A percentile compares a stretch with the other conserved stretches of the same genome.
Evolutionary conservation across 2,329 filamentous ascomycete species (phyloP).

Genomic region (Exophiala dermatitidis): DNA sequence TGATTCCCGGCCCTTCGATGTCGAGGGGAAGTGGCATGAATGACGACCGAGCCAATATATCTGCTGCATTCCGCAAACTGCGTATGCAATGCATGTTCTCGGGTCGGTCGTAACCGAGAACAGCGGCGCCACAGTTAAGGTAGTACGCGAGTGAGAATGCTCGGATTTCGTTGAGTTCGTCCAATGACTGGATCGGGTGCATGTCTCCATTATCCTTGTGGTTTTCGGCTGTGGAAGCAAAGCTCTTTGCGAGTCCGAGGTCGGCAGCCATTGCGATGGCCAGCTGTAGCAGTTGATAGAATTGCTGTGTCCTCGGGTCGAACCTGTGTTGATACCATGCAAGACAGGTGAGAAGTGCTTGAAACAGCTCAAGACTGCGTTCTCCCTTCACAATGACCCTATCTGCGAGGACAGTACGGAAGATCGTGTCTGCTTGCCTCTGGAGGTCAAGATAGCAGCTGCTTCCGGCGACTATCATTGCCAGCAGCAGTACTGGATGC

Average conservation of each 20-base stretch:
- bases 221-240: not conserved
- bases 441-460: conserved; percentile 7
- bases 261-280: conserved; percentile 31
- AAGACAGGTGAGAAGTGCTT: conserved; percentile 52
- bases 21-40: not conserved
- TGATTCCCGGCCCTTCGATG: conserved; percentile 1
- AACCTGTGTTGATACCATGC: conserved; percentile 45
- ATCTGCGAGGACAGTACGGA: conserved; percentile 14
- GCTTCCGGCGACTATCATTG: conserved; percentile 11
- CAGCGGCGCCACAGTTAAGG: conserved; percentile 9
- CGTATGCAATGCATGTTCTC: conserved; percentile 14
- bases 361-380: conserved; percentile 50
- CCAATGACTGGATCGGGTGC: not conserved
- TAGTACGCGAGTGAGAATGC: conserved; percentile 19
- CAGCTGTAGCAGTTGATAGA: conserved; percentile 32
- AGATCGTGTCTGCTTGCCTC: conserved; percentile 8
- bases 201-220: not conserved
- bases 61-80: conserved; percentile 6
- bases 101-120: conserved; percentile 16
- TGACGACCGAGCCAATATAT: conserved; percentile 1
- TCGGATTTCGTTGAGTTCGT: conserved; percentile 4
- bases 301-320: conserved; percentile 28
- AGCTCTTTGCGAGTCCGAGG: conserved; percentile 23
- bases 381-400: conserved; percentile 54
- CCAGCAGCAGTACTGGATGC: conserved; percentile 8